Conservation (phyloP, 495 filamentous ascomycete genomes). For the Rhypophila decipiens region DNA sequence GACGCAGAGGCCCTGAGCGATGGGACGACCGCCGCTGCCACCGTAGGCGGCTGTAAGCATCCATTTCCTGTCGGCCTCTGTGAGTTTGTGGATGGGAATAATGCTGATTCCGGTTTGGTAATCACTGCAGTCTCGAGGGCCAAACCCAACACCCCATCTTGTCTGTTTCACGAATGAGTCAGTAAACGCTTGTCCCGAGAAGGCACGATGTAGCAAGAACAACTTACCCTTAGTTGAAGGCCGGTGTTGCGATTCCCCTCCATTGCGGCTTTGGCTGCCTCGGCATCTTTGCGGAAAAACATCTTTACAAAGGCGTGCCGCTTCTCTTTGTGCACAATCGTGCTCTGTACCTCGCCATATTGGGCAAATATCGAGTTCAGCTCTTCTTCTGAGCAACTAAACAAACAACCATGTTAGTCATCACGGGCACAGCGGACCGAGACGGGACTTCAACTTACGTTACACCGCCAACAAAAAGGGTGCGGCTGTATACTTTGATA, state of each 20-base stretch:
- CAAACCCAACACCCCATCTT: slow-evolving; percentile 95
- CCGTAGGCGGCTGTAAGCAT: slow-evolving; percentile 92
- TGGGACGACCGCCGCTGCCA: slow-evolving; percentile 76
- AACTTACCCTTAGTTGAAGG: slow-evolving; percentile 70
- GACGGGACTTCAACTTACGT: slow-evolving; percentile 52
- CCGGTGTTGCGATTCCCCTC: slow-evolving; percentile 66
- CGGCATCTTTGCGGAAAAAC: slow-evolving; percentile 78
- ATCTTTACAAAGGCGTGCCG: slow-evolving; percentile 99
- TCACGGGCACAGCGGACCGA: not conserved
- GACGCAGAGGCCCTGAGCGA: slow-evolving; percentile 79
- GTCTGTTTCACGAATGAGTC: slow-evolving; percentile 51
- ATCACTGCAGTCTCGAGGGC: slow-evolving; percentile 94
- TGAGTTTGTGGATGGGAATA: slow-evolving; percentile 85
- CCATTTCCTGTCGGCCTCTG: slow-evolving; percentile 96
- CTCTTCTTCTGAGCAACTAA: slow-evolving; percentile 70
- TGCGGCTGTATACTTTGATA: slow-evolving; percentile 93
- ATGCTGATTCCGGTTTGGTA: slow-evolving; percentile 88
- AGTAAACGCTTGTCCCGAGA: not conserved
- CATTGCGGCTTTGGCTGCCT: slow-evolving; percentile 84
- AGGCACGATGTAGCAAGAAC: slow-evolving; percentile 8
- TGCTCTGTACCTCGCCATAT: slow-evolving; percentile 86
- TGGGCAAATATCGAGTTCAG: slow-evolving; percentile 69
- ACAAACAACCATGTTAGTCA: slow-evolving; percentile 7
- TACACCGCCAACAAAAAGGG: slow-evolving; percentile 93
- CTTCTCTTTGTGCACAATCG: slow-evolving; percentile 96